Conservation (phyloP, 345 rosid species). For the Linum lewisii region DNA sequence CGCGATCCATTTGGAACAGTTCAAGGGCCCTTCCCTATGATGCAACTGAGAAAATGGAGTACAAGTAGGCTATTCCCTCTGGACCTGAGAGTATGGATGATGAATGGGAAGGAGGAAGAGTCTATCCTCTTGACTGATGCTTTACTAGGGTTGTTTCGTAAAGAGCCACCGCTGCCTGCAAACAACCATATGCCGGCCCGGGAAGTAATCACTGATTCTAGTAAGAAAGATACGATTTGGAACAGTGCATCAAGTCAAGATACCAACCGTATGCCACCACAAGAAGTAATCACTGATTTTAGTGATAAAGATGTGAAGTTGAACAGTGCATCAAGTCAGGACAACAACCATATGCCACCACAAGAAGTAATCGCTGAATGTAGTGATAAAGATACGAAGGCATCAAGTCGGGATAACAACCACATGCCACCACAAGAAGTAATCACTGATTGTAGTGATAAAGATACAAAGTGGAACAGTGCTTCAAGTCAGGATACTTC, state of each 20-base stretch:
- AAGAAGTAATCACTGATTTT: too few relatives aligned
- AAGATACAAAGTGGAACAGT: constrained; percentile 17
- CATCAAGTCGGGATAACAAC: constrained; percentile 12
- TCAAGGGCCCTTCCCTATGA: constrained; percentile 85
- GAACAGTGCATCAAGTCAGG: constrained; percentile 19
- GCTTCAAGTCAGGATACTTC: constrained; percentile 14
- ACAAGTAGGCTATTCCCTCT: constrained; percentile 56
- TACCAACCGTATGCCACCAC: background rate
- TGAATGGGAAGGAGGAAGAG: constrained; percentile 45
- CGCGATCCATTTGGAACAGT: constrained; percentile 67
- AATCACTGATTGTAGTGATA: constrained; percentile 14
- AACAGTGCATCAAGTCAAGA: constrained; percentile 17
- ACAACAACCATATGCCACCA: constrained; percentile 6
- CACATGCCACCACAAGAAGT: constrained; percentile 15
- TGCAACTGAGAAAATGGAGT: constrained; percentile 69
- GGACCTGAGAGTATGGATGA: constrained; percentile 66
- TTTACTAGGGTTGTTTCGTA: constrained; percentile 33
- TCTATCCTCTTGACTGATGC: constrained; percentile 72
- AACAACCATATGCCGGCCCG: constrained; percentile 12
- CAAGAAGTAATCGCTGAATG: too few relatives aligned
- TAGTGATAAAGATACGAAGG: constrained; percentile 13
- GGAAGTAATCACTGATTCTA: constrained; percentile 14
- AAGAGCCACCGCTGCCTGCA: constrained; percentile 19
- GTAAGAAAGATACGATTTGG: constrained; percentile 13
- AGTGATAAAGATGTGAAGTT: constrained; percentile 11